phyloP scores from a whole-genome alignment of 129 eudicot genomes.

The Flaveria trinervia region DNA sequence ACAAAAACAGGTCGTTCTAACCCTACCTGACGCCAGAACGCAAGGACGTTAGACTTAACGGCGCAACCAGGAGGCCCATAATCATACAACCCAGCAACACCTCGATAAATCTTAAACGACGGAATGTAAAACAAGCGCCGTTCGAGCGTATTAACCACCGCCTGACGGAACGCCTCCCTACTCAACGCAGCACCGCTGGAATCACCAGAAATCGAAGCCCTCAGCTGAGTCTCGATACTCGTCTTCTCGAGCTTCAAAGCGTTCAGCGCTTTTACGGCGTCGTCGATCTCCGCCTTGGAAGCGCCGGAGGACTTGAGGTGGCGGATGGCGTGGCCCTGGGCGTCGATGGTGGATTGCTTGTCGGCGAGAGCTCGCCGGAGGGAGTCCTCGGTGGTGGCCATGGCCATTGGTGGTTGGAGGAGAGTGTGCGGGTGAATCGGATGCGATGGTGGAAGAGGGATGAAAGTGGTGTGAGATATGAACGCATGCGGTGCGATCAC shows the following conservation, averaged over 20 bases:
- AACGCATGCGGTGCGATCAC: constrained; percentile 37
- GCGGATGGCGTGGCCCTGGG: constrained; percentile 41
- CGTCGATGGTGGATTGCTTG: constrained; percentile 43
- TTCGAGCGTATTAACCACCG: constrained; percentile 67
- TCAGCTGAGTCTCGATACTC: constrained; percentile 44
- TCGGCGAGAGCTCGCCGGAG: constrained; percentile 46
- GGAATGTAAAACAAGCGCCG: constrained; percentile 68
- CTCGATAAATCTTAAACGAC: constrained; percentile 69
- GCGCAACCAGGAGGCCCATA: constrained; percentile 90
- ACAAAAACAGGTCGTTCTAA: too few relatives aligned
- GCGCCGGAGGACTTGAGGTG: constrained; percentile 49
- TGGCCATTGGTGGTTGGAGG: constrained; percentile 3
- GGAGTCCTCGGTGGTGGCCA: constrained; percentile 39
- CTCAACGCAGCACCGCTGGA: constrained; percentile 23
- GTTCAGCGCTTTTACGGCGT: constrained; percentile 45
- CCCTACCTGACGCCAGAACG: constrained; percentile 78
- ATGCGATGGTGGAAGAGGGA: constrained; percentile 22
- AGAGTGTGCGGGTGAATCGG: constrained; percentile 25
- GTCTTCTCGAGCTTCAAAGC: constrained; percentile 52
- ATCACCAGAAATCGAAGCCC: constrained; percentile 36
- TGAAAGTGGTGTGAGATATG: neutral
- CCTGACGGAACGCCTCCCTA: constrained; percentile 61
- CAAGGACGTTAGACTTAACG: constrained; percentile 74
- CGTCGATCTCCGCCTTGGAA: constrained; percentile 48
- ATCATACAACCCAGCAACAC: constrained; percentile 85